phyloP scores from a whole-genome alignment of 257 asterid species.

The Marsdenia floribunda region DNA sequence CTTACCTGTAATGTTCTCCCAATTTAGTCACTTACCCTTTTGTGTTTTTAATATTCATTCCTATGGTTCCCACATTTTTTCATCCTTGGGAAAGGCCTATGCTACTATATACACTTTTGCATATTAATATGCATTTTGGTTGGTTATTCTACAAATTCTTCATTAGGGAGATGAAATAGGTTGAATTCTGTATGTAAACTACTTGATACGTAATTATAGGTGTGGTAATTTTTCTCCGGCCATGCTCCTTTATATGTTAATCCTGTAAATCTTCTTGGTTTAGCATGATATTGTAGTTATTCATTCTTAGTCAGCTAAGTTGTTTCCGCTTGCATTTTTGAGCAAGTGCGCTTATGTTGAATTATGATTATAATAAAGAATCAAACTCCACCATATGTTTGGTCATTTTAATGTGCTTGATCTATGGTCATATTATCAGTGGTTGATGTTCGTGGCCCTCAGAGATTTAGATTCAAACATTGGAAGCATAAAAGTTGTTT shows the following conservation, averaged over 20 bases:
- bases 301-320: background rate
- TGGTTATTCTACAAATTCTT: background rate
- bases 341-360: background rate
- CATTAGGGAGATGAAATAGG: background rate
- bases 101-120: background rate
- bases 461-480: background rate
- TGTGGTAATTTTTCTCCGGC: background rate
- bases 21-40: background rate
- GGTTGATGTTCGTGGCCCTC: background rate
- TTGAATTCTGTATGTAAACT: background rate
- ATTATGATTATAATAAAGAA: background rate
- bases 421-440: background rate
- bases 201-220: background rate
- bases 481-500: background rate
- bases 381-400: background rate
- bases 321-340: background rate
- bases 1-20: background rate
- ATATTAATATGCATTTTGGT: background rate
- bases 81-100: background rate
- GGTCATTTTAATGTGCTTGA: background rate
- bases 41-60: background rate
- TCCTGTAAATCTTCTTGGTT: background rate
- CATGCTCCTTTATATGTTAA: background rate
- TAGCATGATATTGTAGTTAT: background rate
- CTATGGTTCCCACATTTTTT: background rate